Base-by-base conservation (phyloP, 2,329 filamentous ascomycete species). In the Fusarium sterilihyphosum region DNA sequence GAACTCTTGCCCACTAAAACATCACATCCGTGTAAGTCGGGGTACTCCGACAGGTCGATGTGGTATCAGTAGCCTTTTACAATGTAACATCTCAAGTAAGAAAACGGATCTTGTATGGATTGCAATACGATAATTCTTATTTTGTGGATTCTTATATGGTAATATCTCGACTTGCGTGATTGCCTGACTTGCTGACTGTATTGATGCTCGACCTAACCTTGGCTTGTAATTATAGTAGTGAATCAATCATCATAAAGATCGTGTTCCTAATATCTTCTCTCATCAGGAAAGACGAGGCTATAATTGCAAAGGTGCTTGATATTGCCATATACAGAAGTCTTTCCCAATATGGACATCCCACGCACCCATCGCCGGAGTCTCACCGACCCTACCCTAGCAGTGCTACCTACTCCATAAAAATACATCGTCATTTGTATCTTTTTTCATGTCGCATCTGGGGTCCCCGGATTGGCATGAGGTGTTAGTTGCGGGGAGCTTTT, bases 381-480 rank as follows among this genome's bases (percentile, higher is more conserved):
- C 56, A 58, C 67, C 62, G 68, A 53, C n/a, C 61, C 35, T 31
- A 53, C 20, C 61, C 29, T 31, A 33, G 29, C 22, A 37, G 53
- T 58, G 35, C 44, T 40, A 52, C 57, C 43, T 38, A 52, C 57
- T 60, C 57, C 20, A 60, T 40, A 50, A 29, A 22, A 33, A 26
- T 52, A 37, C 43, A 57, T 57, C 37, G 13, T 24, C 17, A 31
- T 3, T 56, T 56, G 41, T 61, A 49, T 37, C 41, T 43, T 49
- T 44, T 49, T 43, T 20, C 47, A 20, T 65, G 54, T 64, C 41
- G 65, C 26, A 67, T 76, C 74, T 76, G 74, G 74, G 73, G 74
- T 73, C 74, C 73, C 73, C 74, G 63, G 74, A 76, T 76, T 70
- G 61, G 47, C 67, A 70, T 41, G 31, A 57, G 37, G 6, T 56